These are phyloP conservation scores for Rhododendron ferrugineum DNA, from an alignment of 148 eudicot genomes.

Conservation along the genomic window DNA sequence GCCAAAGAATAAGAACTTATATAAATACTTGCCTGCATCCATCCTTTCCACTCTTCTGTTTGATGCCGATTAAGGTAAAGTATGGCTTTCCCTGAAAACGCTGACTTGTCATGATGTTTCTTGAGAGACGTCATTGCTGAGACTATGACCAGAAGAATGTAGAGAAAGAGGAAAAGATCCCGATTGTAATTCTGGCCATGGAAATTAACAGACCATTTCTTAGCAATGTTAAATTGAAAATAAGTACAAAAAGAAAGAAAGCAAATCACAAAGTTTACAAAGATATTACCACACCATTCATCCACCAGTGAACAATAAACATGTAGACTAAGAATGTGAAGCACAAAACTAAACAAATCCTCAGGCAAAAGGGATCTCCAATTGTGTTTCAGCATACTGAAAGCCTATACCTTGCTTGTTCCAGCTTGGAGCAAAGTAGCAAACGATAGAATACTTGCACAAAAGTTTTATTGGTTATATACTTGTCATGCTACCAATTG, in stretches of 20 bases:
- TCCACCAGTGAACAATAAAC: constrained; percentile 32
- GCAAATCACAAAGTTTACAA: neutral
- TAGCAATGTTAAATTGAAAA: neutral
- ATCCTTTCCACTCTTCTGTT: constrained; percentile 98
- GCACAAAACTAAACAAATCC: constrained; percentile 55
- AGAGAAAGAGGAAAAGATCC: constrained; percentile 79
- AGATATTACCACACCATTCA: neutral
- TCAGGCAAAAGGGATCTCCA: constrained; percentile 42
- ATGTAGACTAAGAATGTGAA: constrained; percentile 21
- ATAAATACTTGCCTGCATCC: constrained; percentile 82
- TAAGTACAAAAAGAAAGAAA: neutral
- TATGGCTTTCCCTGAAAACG: constrained; percentile 74
- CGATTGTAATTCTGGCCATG: constrained; percentile 77
- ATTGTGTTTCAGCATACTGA: neutral
- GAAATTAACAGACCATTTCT: neutral
- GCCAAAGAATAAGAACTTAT: neutral
- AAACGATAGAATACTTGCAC: neutral
- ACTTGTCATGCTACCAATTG: neutral
- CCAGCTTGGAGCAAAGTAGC: neutral
- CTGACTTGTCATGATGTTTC: constrained; percentile 83
- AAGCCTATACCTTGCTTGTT: neutral
- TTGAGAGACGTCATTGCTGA: constrained; percentile 77
- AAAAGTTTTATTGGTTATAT: neutral
- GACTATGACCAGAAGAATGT: constrained; percentile 63
- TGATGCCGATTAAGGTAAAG: constrained; percentile 91